These are phyloP conservation scores for Calocera cornea DNA, from an alignment of 768 basidiomycete genomes.

Conservation along the genomic window DNA sequence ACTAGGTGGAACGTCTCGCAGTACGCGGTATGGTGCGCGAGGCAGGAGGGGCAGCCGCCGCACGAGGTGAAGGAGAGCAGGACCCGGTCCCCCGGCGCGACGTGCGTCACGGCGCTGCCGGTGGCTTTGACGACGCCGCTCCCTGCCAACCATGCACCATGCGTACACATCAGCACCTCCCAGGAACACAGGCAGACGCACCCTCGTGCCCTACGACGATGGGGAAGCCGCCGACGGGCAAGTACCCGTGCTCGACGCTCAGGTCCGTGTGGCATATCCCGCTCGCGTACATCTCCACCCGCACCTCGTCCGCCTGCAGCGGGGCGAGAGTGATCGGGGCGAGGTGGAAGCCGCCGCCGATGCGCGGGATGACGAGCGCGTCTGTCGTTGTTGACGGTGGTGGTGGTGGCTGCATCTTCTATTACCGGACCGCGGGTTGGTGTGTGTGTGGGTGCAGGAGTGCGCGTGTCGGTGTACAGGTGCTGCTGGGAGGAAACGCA, in stretches of 20 bases:
- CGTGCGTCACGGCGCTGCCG: neutral
- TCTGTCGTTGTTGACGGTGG: neutral
- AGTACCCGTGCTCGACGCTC: neutral
- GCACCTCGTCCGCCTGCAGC: neutral
- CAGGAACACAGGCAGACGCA: neutral
- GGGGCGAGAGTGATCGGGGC: neutral
- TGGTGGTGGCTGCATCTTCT: too few relatives aligned
- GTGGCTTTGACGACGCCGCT: neutral
- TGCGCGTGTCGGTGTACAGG: too few relatives aligned
- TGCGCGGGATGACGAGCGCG: neutral
- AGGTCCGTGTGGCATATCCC: neutral
- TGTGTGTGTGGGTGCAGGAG: too few relatives aligned
- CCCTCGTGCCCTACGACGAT: conserved; percentile 1
- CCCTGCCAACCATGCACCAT: neutral
- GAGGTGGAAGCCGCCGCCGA: neutral
- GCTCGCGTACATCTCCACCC: neutral
- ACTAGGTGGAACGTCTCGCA: conserved; percentile 7
- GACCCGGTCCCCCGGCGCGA: neutral
- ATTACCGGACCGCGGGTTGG: too few relatives aligned
- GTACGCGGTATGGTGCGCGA: neutral
- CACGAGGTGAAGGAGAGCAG: conserved; percentile 2
- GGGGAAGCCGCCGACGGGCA: neutral
- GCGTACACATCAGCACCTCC: neutral
- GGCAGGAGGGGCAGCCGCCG: neutral
- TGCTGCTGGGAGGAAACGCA: too few relatives aligned